Evolutionary conservation across 768 basidiomycete genomes (phyloP).

Genomic region (Tephrocybe sp.): DNA sequence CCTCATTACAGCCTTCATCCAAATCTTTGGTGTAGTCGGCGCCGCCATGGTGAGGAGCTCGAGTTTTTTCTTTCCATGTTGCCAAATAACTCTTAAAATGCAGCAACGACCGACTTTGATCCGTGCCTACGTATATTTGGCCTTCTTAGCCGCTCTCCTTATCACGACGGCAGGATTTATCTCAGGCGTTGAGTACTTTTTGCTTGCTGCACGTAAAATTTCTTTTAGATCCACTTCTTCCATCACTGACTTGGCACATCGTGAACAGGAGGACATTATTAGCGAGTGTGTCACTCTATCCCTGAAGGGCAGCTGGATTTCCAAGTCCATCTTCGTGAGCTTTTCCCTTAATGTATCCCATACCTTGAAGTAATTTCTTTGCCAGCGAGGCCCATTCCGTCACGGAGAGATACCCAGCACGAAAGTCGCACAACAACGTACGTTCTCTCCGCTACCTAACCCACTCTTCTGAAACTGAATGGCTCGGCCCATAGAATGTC

Average conservation of each 20-base stretch:
- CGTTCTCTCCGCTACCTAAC: constrained; percentile 8
- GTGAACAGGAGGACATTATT: constrained; percentile 33
- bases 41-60: constrained; percentile 12
- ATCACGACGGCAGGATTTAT: constrained; percentile 34
- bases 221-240: background rate
- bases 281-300: constrained; percentile 33
- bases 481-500: constrained; percentile 28
- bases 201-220: constrained; percentile 30
- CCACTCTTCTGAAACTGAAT: background rate
- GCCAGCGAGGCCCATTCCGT: constrained; percentile 30
- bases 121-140: constrained; percentile 18
- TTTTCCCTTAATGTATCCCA: background rate
- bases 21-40: constrained; percentile 19
- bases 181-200: constrained; percentile 34
- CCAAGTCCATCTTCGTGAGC: constrained; percentile 37
- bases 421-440: constrained; percentile 33
- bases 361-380: background rate
- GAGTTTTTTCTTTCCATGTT: background rate
- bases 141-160: constrained; percentile 33
- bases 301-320: constrained; percentile 27
- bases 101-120: constrained; percentile 24
- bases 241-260: background rate
- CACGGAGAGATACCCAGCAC: constrained; percentile 23
- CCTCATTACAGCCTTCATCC: constrained; percentile 21
- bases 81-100: background rate